Conservation (phyloP, 1,284 basidiomycete genomes). For the Kwoniella shivajii region DNA sequence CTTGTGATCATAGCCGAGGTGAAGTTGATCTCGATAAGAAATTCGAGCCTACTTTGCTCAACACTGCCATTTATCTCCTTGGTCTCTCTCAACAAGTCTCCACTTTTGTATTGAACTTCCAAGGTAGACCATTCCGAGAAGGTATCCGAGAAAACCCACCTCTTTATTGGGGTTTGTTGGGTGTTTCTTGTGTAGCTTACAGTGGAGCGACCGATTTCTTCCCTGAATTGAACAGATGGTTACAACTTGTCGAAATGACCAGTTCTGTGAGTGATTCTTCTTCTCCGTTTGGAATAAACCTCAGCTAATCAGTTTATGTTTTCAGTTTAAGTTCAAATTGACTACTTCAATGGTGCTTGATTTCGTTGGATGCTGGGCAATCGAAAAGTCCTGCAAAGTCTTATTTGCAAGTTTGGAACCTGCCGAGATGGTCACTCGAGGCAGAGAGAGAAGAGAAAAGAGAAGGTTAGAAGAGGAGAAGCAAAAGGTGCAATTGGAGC, state of each 20-base stretch:
- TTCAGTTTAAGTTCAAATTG: constrained; percentile 76
- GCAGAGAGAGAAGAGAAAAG: constrained; percentile 68
- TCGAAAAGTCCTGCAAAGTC: constrained; percentile 80
- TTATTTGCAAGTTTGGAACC: constrained; percentile 89
- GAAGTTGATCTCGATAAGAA: constrained; percentile 89
- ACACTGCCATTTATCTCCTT: constrained; percentile 91
- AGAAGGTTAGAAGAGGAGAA: constrained; percentile 52
- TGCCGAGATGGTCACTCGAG: constrained; percentile 78
- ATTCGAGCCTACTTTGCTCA: constrained; percentile 87
- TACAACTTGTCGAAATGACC: constrained; percentile 94
- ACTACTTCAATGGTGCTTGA: constrained; percentile 82
- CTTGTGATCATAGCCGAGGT: constrained; percentile 62
- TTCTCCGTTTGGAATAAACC: neutral
- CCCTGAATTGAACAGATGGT: constrained; percentile 93
- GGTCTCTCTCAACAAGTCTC: constrained; percentile 94
- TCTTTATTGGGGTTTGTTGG: constrained; percentile 85
- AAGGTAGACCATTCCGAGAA: constrained; percentile 94
- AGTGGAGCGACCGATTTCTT: constrained; percentile 90
- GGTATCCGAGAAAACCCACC: constrained; percentile 90
- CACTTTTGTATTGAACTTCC: constrained; percentile 95
- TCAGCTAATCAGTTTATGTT: neutral
- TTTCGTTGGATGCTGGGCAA: constrained; percentile 81
- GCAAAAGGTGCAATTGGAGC: constrained; percentile 24
- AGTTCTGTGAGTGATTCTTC: constrained; percentile 60
- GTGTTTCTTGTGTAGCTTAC: constrained; percentile 84